A percentile compares a stretch with the other conserved stretches of the same genome.
phyloP scores from a whole-genome alignment of 1,139 yeast species.

The Saccharomyces pastorianus region DNA sequence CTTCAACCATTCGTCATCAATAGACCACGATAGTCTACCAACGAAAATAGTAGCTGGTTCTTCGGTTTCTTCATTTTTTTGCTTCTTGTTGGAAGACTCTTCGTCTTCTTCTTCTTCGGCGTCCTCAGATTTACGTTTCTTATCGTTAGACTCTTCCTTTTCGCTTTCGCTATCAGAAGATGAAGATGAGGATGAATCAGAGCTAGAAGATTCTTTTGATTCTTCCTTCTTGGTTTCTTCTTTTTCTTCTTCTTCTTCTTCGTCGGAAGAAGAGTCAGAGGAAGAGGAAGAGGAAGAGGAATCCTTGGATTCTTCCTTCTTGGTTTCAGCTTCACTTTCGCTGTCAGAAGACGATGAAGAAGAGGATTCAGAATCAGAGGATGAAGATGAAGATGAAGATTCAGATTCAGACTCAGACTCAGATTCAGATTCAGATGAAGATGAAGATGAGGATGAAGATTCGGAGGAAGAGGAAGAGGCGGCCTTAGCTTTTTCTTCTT shows the following conservation, averaged over 20 bases:
- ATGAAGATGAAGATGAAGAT: not conserved
- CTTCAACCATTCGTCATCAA: slow-evolving; percentile 70
- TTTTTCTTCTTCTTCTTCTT: slow-evolving; percentile 2
- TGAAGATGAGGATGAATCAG: slow-evolving; percentile 29
- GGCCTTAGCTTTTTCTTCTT: slow-evolving; percentile 6
- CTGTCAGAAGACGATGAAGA: slow-evolving; percentile 13
- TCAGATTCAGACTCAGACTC: too few relatives aligned
- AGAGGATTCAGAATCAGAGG: slow-evolving; percentile 10
- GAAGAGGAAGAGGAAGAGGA: slow-evolving; percentile 8
- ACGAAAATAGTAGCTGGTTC: slow-evolving; percentile 87
- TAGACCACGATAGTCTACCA: slow-evolving; percentile 95
- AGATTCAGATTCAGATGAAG: slow-evolving; percentile 12
- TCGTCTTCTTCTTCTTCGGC: slow-evolving; percentile 33
- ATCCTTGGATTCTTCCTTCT: not conserved
- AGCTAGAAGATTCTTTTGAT: slow-evolving; percentile 22
- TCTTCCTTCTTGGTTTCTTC: slow-evolving; percentile 7
- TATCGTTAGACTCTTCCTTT: slow-evolving; percentile 27
- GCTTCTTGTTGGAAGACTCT: slow-evolving; percentile 37
- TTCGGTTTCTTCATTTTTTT: slow-evolving; percentile 34
- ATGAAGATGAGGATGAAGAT: slow-evolving; percentile 2
- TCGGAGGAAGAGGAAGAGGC: slow-evolving; percentile 11
- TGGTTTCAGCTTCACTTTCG: slow-evolving; percentile 30
- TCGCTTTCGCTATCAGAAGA: slow-evolving; percentile 21
- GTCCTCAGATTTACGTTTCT: slow-evolving; percentile 38
- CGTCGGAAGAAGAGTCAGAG: slow-evolving; percentile 2